Evolutionary conservation across 2,329 filamentous ascomycete genomes (phyloP).

Genomic region (Proliferodiscus dingleyae): DNA sequence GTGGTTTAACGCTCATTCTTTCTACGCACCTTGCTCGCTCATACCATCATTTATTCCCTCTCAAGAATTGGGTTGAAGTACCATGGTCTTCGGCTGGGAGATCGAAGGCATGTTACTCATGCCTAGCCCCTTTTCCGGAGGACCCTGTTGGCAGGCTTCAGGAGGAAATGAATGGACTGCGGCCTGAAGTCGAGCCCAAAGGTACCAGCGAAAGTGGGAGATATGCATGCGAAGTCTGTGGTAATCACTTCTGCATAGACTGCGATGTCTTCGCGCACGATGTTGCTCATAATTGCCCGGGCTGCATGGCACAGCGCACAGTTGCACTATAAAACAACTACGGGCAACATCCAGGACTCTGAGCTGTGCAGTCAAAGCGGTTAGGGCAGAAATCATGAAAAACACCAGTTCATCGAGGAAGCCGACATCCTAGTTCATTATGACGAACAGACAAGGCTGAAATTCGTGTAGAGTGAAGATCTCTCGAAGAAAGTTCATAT

Average conservation of each 20-base stretch:
- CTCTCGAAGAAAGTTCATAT: too few relatives aligned
- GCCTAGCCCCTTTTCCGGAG: slow-evolving; percentile 65
- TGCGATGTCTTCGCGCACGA: slow-evolving; percentile 96
- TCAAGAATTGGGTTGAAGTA: slow-evolving; percentile 88
- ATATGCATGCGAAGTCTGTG: slow-evolving; percentile 85
- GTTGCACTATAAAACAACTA: too few relatives aligned
- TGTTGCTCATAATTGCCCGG: slow-evolving; percentile 91
- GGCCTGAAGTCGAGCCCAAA: slow-evolving; percentile 38
- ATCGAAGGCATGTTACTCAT: slow-evolving; percentile 66
- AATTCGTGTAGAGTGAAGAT: too few relatives aligned
- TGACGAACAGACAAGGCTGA: too few relatives aligned
- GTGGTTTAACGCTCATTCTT: slow-evolving; percentile 85
- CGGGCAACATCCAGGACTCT: too few relatives aligned
- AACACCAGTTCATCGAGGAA: too few relatives aligned
- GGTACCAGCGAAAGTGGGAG: slow-evolving; percentile 79
- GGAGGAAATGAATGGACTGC: slow-evolving; percentile 1
- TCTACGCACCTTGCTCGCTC: slow-evolving; percentile 91
- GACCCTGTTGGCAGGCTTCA: slow-evolving; percentile 6
- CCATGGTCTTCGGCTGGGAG: slow-evolving; percentile 67
- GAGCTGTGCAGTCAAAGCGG: too few relatives aligned
- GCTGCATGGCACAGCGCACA: too few relatives aligned
- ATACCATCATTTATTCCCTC: slow-evolving; percentile 87
- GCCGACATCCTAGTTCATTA: too few relatives aligned
- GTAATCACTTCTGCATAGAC: slow-evolving; percentile 93
- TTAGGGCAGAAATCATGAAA: too few relatives aligned